These are phyloP conservation scores for Tetracladium marchalianum DNA, from an alignment of 495 filamentous ascomycete species.

Conservation along the genomic window DNA sequence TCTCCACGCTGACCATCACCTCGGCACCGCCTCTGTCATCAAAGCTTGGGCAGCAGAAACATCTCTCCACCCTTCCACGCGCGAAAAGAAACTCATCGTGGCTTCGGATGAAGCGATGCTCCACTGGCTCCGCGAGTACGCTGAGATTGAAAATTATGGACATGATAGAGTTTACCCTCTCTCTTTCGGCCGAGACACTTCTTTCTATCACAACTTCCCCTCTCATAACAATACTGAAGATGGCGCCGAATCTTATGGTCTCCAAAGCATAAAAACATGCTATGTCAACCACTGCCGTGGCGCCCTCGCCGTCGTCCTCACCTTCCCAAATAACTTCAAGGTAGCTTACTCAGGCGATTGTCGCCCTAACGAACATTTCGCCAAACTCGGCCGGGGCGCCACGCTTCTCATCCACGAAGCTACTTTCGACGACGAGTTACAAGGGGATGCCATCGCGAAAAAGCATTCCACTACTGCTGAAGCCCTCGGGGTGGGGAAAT, in stretches of 20 bases:
- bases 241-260: conserved; percentile 12
- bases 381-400: conserved; percentile 56
- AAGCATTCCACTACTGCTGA: conserved; percentile 81
- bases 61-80: conserved; percentile 27
- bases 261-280: conserved; percentile 46
- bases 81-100: conserved; percentile 37
- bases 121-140: conserved; percentile 67
- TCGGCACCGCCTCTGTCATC: conserved; percentile 70
- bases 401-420: conserved; percentile 91
- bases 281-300: conserved; percentile 67
- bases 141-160: conserved; percentile 66
- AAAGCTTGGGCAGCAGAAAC: conserved; percentile 55
- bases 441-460: conserved; percentile 72
- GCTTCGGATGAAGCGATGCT: conserved; percentile 57
- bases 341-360: conserved; percentile 91
- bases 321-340: conserved; percentile 72
- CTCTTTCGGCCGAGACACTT: neutral
- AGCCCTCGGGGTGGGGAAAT: conserved; percentile 64
- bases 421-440: conserved; percentile 81
- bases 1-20: conserved; percentile 91
- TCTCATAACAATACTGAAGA: conserved; percentile 6
- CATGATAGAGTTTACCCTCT: conserved; percentile 33
- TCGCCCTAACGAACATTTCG: conserved; percentile 62
- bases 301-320: conserved; percentile 66
- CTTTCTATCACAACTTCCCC: too few species aligned